phyloP scores from a whole-genome alignment of 164 flowering plant species.

The Macadamia tetraphylla region DNA sequence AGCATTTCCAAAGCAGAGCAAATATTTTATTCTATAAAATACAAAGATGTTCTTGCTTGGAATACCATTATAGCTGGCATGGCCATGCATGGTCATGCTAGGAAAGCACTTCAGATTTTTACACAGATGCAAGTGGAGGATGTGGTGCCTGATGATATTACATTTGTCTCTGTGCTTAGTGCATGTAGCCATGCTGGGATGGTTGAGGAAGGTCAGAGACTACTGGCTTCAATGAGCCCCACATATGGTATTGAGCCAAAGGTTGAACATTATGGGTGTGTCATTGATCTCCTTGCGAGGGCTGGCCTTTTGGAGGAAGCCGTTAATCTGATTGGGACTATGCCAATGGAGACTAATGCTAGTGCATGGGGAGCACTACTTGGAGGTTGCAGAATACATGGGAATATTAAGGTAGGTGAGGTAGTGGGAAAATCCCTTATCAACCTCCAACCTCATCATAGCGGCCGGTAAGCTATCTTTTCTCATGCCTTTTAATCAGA shows the following conservation, averaged over 20 bases:
- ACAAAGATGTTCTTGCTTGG: constrained; percentile 30
- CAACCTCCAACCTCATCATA: constrained; percentile 30
- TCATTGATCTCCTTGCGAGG: constrained; percentile 26
- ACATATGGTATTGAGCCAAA: constrained; percentile 21
- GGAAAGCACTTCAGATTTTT: constrained; percentile 19
- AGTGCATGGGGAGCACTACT: constrained; percentile 26
- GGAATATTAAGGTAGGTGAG: constrained; percentile 22
- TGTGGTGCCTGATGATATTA: constrained; percentile 21
- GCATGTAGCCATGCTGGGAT: constrained; percentile 26
- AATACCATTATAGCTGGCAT: constrained; percentile 32
- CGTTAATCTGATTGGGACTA: constrained; percentile 15
- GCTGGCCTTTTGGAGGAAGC: constrained; percentile 23
- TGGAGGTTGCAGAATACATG: constrained; percentile 27
- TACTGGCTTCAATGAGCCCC: constrained; percentile 15
- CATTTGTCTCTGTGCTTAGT: constrained; percentile 23
- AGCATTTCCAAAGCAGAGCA: constrained; percentile 20
- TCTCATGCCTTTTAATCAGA: background rate
- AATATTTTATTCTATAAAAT: constrained; percentile 19
- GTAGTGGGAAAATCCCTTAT: constrained; percentile 26
- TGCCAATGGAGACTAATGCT: constrained; percentile 32
- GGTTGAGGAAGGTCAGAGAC: constrained; percentile 16
- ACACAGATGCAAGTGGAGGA: constrained; percentile 21
- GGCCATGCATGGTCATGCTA: constrained; percentile 29
- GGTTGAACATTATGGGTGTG: constrained; percentile 31
- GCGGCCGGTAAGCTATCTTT: constrained; percentile 24